Base-by-base conservation (phyloP, 352 stramenopile genomes). In the Albugo laibachii region DNA sequence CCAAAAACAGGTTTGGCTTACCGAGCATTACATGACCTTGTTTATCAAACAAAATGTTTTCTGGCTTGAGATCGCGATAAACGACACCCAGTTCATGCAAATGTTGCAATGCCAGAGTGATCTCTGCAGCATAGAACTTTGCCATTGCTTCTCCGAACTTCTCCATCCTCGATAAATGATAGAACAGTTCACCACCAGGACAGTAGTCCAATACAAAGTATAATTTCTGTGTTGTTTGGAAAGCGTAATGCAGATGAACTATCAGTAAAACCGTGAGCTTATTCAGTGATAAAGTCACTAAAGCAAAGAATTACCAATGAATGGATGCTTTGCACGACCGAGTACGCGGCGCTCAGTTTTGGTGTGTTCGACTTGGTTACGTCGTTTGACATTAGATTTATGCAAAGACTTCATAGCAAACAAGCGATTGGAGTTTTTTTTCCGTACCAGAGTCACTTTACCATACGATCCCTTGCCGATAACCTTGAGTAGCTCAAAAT, bases 121-220 rank as follows among this genome's bases (percentile, higher is more conserved):
- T 93, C 61, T 95, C 83, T n/a, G 81, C 81, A 8, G 81, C 79
- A 59, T 95, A 95, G 58, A 94, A 93, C 44, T 70, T 67, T 15
- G 83, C 83, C 66, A 88, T 87, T n/a, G 54, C 61, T 18, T 91
- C 68, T 35, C 78, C 62, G 54, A 95, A 93, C 55, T 84, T 84
- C 52, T 93, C 81, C 71, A 91, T 87, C 19, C 77, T 69, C 43
- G 69, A 85, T 1, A 95, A 55, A 53, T 94, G 81, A 62, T 92
- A 91, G 54, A 92, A 95, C 8, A 95, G 60, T 49, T 95, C 83
- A 18, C 83, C 83, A 24, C 83, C 83, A 1, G 84, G 79, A 41
- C 81, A 94, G 56, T 93, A 95, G 56, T 95, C 82, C 21, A 93
- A 63, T 53, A 94, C 78, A 49, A 94, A 89, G 63, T 93, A 94